Base-by-base conservation (phyloP, 164 flowering plant species). In the Tetracentron sinense region DNA sequence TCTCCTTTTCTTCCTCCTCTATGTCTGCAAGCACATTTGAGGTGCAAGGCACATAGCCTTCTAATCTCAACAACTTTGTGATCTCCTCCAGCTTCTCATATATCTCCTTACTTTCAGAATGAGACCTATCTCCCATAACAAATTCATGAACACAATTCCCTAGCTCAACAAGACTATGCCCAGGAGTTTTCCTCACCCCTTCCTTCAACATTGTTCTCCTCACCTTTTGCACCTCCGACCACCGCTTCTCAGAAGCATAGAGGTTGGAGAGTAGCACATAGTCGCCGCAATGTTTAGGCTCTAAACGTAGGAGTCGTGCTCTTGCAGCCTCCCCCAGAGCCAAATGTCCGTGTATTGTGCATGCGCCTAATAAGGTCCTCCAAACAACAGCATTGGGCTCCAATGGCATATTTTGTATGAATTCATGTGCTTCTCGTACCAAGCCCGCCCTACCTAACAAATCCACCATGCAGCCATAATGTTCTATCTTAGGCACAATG, bases 401-500 rank as follows among this genome's bases (percentile, higher is more conserved):
- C 42, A 76, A 38, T n/a, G 72, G 69, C 76, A 76, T 73, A 30
- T 64, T 57, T 55, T 14, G 61, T 28, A 72, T 66, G 30, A 72
- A 76, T 6, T 60, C 54, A 35, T 69, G 53, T 4, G 79, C 79
- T 29, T 66, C 69, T 59, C 46, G 61, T 19, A 76, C 77, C 51
- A 58, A 30, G 8, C 76, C 79, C 10, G 74, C 74, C 61, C 79
- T 67, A 16, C 79, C 77, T n/a, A 76, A 31, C 52, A 76, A 62
- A 70, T 72, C 79, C 35, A 76, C 77, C 46, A 76, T 56, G 67
- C 76, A 76, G n/a, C 79, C 79, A 70, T 76, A 69, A 42, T 76
- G 76, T 65, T 76, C 79, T 35, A 76, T 60, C 54, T 69, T 76
- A 2, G 79, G 76, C 54, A 56, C 65, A n/a, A 76, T 56, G 0